These are phyloP conservation scores for Fusarium annulatum DNA, from an alignment of 2,329 filamentous ascomycete species.

Conservation along the genomic window DNA sequence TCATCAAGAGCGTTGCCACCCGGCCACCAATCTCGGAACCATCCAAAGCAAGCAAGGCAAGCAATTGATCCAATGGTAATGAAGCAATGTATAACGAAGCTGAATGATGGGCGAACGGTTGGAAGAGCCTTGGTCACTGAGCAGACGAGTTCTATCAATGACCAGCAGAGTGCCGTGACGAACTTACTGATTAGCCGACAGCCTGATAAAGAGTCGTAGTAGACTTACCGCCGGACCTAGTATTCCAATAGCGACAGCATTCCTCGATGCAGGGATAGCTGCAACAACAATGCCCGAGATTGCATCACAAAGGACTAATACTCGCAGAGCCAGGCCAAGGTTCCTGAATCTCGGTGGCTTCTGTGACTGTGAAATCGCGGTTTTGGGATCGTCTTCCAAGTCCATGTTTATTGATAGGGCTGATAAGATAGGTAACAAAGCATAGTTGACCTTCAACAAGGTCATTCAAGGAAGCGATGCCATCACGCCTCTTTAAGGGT, in stretches of 20 bases:
- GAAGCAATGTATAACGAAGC: background rate
- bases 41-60: background rate
- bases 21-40: background rate
- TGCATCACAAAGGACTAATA: rapidly evolving
- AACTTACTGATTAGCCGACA: background rate
- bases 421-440: background rate
- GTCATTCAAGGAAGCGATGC: rapidly evolving
- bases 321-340: background rate
- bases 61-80: background rate
- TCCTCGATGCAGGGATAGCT: background rate
- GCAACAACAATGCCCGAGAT: background rate
- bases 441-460: background rate
- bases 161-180: background rate
- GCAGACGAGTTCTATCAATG: background rate
- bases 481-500: background rate
- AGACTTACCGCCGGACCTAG: background rate
- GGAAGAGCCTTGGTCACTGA: background rate
- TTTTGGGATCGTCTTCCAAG: background rate
- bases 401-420: background rate
- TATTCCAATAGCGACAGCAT: background rate
- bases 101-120: background rate
- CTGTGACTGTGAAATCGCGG: background rate
- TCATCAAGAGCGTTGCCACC: background rate
- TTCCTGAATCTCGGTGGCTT: background rate
- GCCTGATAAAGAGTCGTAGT: rapidly evolving